Evolutionary conservation across 1,139 yeast genomes (phyloP), one percentile per base, ranked within the genome.

Genomic region (Pichia sp.): DNA sequence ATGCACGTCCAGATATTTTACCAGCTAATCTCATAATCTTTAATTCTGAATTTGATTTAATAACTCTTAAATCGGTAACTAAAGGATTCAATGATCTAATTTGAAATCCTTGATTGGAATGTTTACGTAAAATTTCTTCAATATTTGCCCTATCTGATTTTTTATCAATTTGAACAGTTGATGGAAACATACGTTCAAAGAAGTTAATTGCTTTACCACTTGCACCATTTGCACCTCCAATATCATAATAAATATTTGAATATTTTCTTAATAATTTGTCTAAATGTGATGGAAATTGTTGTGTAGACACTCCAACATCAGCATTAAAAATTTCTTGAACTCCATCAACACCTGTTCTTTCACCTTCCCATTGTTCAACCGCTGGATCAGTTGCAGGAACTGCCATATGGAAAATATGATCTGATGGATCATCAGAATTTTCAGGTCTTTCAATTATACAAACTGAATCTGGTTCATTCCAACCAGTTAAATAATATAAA

Each of bases 301-400:
- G 69, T 41, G 76, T 73, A 44, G 80, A 76, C 39, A 75, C 77
- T 2, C 86, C 83, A 47, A 74, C 73, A 64, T 89, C 97, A 3
- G 96, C 96, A 64, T 90, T 92, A 69, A 92, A 92, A 44, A 83
- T 77, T 45, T 87, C 90, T 47, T 69, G 70, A 0, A 86, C 96
- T 10, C 95, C 96, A 44, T 81, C 79, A 7, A 83, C 73, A 1
- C 99, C 99, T 38, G 95, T 83, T 58, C 95, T 76, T 40, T 79
- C 82, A 8, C 99, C 99, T 60, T 90, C 97, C 99, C 99, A 92
- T 54, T 84, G 78, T 65, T 92, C 98, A 33, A 78, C 79, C 44
- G 71, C 71, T 6, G 79, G 76, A 62, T 90, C 84, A 59, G 83
- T 83, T n/a, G 87, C 88, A 2, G 92, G 96, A 6, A 90, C 96